Conservation (phyloP, 345 rosid species). For the Balakata baccata region DNA sequence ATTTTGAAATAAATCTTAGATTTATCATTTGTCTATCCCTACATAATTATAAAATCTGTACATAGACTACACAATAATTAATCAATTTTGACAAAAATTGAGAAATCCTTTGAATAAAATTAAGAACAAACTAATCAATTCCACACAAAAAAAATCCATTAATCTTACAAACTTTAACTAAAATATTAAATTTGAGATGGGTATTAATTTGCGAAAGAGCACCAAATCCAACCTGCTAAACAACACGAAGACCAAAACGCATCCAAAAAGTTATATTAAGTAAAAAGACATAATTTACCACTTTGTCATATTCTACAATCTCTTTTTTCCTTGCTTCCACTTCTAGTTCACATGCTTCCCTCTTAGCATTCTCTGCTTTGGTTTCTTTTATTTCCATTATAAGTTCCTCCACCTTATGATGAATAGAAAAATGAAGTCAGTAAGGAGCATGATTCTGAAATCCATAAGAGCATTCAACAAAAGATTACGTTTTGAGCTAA, state of each 20-base stretch:
- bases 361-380: conserved; percentile 72
- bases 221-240: no score
- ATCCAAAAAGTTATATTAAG: background rate
- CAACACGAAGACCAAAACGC: background rate
- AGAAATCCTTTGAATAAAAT: background rate
- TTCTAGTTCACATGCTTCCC: conserved; percentile 92
- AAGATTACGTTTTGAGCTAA: conserved; percentile 53
- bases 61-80: no score
- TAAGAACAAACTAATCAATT: no score
- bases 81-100: background rate
- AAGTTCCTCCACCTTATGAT: conserved; percentile 63
- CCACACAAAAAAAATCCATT: no score
- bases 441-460: conserved; percentile 3
- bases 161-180: background rate
- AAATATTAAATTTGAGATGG: background rate
- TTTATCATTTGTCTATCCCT: background rate
- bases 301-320: conserved; percentile 57
- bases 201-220: background rate
- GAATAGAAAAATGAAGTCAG: conserved; percentile 18
- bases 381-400: conserved; percentile 55
- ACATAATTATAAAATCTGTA: background rate
- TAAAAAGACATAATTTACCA: conserved; percentile 37
- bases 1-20: background rate
- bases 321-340: conserved; percentile 83
- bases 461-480: conserved; percentile 12